Percentiles rank a stretch among this genome's conserved stretches.
These are phyloP conservation scores for Hypsizygus ulmarius DNA, from an alignment of 1,284 basidiomycete species.

Conservation along the genomic window DNA sequence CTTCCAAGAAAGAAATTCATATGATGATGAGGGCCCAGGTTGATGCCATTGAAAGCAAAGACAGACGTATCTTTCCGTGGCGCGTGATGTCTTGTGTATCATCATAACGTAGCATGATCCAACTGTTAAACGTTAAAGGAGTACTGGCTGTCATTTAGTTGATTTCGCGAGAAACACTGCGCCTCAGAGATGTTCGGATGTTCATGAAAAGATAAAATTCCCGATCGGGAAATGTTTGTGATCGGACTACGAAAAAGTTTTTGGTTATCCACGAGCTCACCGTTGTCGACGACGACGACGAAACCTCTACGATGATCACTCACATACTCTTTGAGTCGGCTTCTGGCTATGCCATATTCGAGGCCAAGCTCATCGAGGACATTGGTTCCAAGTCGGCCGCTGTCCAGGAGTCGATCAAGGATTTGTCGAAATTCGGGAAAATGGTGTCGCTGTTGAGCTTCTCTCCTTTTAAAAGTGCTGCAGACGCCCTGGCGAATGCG, in stretches of 20 bases:
- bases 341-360: conserved; percentile 94
- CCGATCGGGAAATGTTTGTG: conserved; percentile 12
- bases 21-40: too few relatives aligned
- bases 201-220: conserved; percentile 1
- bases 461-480: conserved; percentile 92
- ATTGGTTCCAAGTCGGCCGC: conserved; percentile 82
- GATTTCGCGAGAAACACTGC: too few relatives aligned
- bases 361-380: conserved; percentile 87
- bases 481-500: conserved; percentile 94
- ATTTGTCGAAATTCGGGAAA: conserved; percentile 90
- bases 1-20: too few relatives aligned
- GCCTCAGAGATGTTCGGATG: too few relatives aligned
- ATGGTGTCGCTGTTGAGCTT: conserved; percentile 94
- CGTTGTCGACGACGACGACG: conserved; percentile 29
- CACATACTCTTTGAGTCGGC: conserved; percentile 95
- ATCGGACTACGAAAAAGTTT: conserved; percentile 22
- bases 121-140: too few relatives aligned
- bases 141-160: too few relatives aligned
- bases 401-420: conserved; percentile 84
- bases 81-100: background rate
- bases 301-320: conserved; percentile 55
- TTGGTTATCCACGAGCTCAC: conserved; percentile 20
- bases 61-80: too few relatives aligned
- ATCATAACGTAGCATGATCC: too few relatives aligned
- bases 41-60: too few relatives aligned